phyloP scores from a whole-genome alignment of 2,329 filamentous ascomycete species.

The Metarhizium robertsii region DNA sequence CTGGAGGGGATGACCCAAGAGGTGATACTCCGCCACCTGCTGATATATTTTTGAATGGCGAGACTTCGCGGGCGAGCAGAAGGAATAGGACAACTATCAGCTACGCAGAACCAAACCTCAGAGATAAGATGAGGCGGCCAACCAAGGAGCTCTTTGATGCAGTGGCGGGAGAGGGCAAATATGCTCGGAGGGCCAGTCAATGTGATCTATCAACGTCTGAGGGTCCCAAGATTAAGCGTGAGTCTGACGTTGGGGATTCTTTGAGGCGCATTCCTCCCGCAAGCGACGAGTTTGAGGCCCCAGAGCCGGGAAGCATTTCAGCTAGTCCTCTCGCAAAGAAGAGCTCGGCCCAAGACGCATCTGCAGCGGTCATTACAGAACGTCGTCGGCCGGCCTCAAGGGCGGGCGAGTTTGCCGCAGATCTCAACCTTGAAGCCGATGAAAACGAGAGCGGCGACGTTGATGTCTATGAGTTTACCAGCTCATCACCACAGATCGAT shows the following conservation, averaged over 20 bases:
- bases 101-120: slow-evolving; percentile 73
- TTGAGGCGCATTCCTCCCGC: slow-evolving; percentile 20
- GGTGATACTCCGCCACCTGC: slow-evolving; percentile 51
- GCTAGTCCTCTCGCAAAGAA: slow-evolving; percentile 35
- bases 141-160: slow-evolving; percentile 69
- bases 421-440: slow-evolving; percentile 1
- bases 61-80: slow-evolving; percentile 55
- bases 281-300: slow-evolving; percentile 1
- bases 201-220: slow-evolving; percentile 18
- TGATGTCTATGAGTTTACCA: slow-evolving; percentile 48
- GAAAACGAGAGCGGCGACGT: slow-evolving; percentile 15
- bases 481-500: slow-evolving; percentile 32
- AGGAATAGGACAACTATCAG: slow-evolving; percentile 61
- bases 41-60: slow-evolving; percentile 44
- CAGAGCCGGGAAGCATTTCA: slow-evolving; percentile 15
- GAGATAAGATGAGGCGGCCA: slow-evolving; percentile 75
- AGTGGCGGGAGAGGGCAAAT: slow-evolving; percentile 55
- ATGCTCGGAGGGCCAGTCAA: slow-evolving; percentile 32
- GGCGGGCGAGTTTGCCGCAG: slow-evolving; percentile 4
- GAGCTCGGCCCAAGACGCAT: slow-evolving; percentile 18
- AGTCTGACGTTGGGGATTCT: slow-evolving; percentile 18
- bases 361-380: slow-evolving; percentile 26
- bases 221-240: slow-evolving; percentile 22
- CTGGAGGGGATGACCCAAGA: slow-evolving; percentile 21
- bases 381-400: slow-evolving; percentile 29